phyloP scores from a whole-genome alignment of 2,329 filamentous ascomycete species.

The Fusarium sp. region DNA sequence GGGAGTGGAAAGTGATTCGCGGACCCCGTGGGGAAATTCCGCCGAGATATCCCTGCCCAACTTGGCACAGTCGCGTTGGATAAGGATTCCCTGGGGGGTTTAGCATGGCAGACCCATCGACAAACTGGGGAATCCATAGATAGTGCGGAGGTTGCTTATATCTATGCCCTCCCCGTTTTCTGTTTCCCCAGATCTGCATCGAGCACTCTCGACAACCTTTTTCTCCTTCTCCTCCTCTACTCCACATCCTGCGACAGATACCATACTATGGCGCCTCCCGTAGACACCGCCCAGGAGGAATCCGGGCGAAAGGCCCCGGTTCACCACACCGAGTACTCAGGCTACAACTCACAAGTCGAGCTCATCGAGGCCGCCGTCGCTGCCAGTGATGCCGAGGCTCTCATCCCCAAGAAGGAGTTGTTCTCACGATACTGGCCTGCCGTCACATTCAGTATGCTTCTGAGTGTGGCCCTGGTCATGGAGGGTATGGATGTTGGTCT shows the following conservation, averaged over 20 bases:
- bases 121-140: background rate
- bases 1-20: slow-evolving; percentile 26
- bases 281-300: slow-evolving; percentile 32
- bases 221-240: background rate
- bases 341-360: slow-evolving; percentile 45
- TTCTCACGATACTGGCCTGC: slow-evolving; percentile 51
- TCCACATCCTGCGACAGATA: background rate
- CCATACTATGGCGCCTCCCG: slow-evolving; percentile 34
- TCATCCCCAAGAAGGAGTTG: slow-evolving; percentile 51
- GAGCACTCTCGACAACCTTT: slow-evolving; percentile 22
- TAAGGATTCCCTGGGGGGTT: background rate
- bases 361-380: slow-evolving; percentile 54
- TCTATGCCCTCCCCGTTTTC: slow-evolving; percentile 8
- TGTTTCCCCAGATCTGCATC: slow-evolving; percentile 24
- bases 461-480: slow-evolving; percentile 55
- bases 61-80: background rate
- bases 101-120: background rate
- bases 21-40: slow-evolving; percentile 38
- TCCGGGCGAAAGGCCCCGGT: slow-evolving; percentile 28
- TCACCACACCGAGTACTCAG: slow-evolving; percentile 46
- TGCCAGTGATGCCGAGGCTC: slow-evolving; percentile 49
- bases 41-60: slow-evolving; percentile 28
- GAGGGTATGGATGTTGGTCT: slow-evolving; percentile 58
- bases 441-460: slow-evolving; percentile 48
- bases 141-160: slow-evolving; percentile 31